Conservation (phyloP, 352 stramenopile species). For the Phytophthora kernoviae region DNA sequence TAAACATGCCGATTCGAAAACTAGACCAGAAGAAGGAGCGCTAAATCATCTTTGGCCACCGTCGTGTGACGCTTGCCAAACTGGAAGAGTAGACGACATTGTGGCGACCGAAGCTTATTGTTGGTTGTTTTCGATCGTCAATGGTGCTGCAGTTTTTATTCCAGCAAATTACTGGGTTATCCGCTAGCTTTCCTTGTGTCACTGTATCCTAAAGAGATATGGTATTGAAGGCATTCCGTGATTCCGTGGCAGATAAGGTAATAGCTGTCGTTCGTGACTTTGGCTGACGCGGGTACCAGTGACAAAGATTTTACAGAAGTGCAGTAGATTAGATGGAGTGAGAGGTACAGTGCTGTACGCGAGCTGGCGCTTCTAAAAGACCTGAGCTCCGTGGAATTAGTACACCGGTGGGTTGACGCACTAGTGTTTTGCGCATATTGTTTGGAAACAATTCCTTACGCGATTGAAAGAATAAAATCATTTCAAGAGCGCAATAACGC, state of each 20-base stretch:
- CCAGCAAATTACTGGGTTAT: slow-evolving; percentile 64
- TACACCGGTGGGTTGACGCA: background rate
- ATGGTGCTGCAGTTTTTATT: slow-evolving; percentile 68
- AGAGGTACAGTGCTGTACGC: slow-evolving; percentile 30
- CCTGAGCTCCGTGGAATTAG: slow-evolving; percentile 33
- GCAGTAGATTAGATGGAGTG: slow-evolving; percentile 21
- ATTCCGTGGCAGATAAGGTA: slow-evolving; percentile 37
- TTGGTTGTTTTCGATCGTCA: slow-evolving; percentile 15
- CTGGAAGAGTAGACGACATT: slow-evolving; percentile 19
- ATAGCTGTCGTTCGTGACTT: slow-evolving; percentile 30
- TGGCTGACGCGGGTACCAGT: slow-evolving; percentile 12
- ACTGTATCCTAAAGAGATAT: slow-evolving; percentile 36
- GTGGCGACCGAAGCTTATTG: slow-evolving; percentile 14
- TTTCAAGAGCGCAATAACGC: no score
- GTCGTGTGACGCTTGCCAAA: slow-evolving; percentile 27
- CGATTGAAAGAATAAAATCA: no score
- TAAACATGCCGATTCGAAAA: slow-evolving; percentile 26
- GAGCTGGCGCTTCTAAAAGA: slow-evolving; percentile 50
- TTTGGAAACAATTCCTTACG: no score
- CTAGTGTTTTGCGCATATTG: no score
- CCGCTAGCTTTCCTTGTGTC: slow-evolving; percentile 51
- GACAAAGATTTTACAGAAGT: slow-evolving; percentile 19
- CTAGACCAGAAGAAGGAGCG: no score
- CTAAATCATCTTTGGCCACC: no score
- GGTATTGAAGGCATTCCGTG: slow-evolving; percentile 51